Base-by-base conservation (phyloP, 169 alveolate genomes). In the Babesia bigemina region DNA sequence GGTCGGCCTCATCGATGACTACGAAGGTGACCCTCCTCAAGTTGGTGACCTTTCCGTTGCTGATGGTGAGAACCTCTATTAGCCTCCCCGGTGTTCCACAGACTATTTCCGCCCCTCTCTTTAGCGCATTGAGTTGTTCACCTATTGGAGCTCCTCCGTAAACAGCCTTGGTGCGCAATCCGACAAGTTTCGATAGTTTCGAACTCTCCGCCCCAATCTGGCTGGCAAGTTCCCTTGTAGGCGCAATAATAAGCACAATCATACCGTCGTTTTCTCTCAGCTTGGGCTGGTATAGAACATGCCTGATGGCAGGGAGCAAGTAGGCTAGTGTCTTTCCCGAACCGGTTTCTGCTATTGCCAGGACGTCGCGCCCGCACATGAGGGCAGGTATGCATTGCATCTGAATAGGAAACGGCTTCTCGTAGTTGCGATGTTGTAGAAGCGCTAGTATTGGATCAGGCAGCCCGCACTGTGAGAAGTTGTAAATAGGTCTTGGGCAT, bases 301-400 rank as follows among this genome's bases (percentile, higher is more conserved):
- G 99, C 45, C 99, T 86, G 22, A 98, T 74, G 85, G 97, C 88
- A 0, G 99, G 99, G 60, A 98, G 94, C 73, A 97, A 76, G 84
- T 97, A 98, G 17, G 99, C 99, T 45, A 98, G 79, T 6, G 99
- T 98, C 91, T 97, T 97, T 2, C 99, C 99, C 73, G 91, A 95
- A 61, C 99, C 99, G 13, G 99, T 98, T 78, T 97, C 98, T 0
- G 99, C 99, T 14, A 97, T 96, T 26, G 99, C 99, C 36, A 98
- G 96, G 49, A 97, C 92, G 83, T 98, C 99, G 56, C 97, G 74
- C 48, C 99, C 99, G 73, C 96, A 91, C 94, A 96, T 88, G 42
- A 96, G 81, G 33, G 97, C 95, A 3, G 99, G 99, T n/a, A 97
- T 84, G 44, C 93, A 86, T 62, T 97, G 98, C 96, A 97, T 94